These are phyloP conservation scores for Colletotrichum musae DNA, from an alignment of 2,329 filamentous ascomycete genomes.

Conservation along the genomic window DNA sequence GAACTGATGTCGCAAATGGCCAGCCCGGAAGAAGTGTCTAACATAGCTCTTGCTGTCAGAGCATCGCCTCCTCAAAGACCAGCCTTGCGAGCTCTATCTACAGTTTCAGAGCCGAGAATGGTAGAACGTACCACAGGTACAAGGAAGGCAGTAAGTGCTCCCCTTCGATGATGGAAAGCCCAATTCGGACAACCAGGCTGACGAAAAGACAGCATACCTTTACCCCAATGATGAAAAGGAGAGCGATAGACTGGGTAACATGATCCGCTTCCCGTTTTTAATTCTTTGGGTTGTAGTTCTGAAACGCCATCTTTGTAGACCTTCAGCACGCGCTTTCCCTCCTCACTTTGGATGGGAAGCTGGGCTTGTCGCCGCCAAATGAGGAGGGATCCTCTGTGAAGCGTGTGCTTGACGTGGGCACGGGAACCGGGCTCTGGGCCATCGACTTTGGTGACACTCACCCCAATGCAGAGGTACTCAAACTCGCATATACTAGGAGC, in stretches of 20 bases:
- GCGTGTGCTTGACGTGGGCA: slow-evolving; percentile 60
- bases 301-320: slow-evolving; percentile 32
- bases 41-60: not conserved
- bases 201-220: not conserved
- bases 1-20: no score
- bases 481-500: no score
- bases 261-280: no score
- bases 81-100: slow-evolving; percentile 2
- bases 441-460: slow-evolving; percentile 56
- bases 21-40: not conserved
- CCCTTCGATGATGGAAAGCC: not conserved
- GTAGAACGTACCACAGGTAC: slow-evolving; percentile 9
- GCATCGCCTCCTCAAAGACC: not conserved
- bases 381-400: slow-evolving; percentile 21
- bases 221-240: slow-evolving; percentile 23
- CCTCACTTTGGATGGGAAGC: slow-evolving; percentile 44
- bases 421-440: slow-evolving; percentile 61
- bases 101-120: not conserved
- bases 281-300: no score
- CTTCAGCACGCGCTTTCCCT: slow-evolving; percentile 48
- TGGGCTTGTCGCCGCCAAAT: slow-evolving; percentile 42
- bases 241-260: slow-evolving; percentile 21
- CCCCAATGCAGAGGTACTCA: slow-evolving; percentile 44
- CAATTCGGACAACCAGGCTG: not conserved
- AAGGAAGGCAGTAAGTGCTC: slow-evolving; percentile 11